phyloP scores from a whole-genome alignment of 106 monocot genomes.

The Ottelia alismoides region DNA sequence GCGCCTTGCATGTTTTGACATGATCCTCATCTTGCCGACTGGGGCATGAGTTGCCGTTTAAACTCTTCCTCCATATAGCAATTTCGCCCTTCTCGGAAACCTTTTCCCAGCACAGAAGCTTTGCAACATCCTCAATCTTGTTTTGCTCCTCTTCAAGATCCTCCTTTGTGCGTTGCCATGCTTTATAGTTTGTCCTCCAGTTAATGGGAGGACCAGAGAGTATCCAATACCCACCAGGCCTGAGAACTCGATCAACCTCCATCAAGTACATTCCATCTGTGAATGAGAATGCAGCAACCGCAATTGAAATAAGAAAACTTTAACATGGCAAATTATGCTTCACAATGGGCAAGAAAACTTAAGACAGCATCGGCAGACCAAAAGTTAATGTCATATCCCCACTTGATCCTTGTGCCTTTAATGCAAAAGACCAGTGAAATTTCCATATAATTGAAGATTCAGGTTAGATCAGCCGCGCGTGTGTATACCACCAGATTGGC shows the following conservation, averaged over 20 bases:
- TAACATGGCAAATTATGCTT: neutral
- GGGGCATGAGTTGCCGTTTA: neutral
- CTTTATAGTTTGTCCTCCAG: slow-evolving; percentile 2
- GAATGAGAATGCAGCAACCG: too few species aligned
- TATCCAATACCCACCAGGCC: slow-evolving; percentile 12
- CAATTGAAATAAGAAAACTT: neutral
- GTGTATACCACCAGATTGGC: too few species aligned
- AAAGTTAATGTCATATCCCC: too few species aligned
- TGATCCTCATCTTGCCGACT: neutral
- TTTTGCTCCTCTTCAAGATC: slow-evolving; percentile 3
- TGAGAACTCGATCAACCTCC: slow-evolving; percentile 9
- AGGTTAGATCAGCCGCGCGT: too few species aligned
- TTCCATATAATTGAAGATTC: too few species aligned
- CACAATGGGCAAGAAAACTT: neutral
- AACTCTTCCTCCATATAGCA: slow-evolving; percentile 1
- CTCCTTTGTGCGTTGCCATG: slow-evolving; percentile 5
- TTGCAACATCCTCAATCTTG: slow-evolving; percentile 2
- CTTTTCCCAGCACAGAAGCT: slow-evolving; percentile 11
- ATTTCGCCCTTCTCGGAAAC: slow-evolving; percentile 1
- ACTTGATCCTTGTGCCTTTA: too few species aligned
- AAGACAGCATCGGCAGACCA: neutral
- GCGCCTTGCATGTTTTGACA: neutral
- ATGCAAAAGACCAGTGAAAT: too few species aligned
- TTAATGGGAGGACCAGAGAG: slow-evolving; percentile 6
- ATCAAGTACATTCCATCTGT: slow-evolving; percentile 8